Percentiles rank a stretch among this genome's conserved stretches.
Evolutionary conservation across 345 rosid genomes (phyloP).

Genomic region (Cochlearia excelsa): DNA sequence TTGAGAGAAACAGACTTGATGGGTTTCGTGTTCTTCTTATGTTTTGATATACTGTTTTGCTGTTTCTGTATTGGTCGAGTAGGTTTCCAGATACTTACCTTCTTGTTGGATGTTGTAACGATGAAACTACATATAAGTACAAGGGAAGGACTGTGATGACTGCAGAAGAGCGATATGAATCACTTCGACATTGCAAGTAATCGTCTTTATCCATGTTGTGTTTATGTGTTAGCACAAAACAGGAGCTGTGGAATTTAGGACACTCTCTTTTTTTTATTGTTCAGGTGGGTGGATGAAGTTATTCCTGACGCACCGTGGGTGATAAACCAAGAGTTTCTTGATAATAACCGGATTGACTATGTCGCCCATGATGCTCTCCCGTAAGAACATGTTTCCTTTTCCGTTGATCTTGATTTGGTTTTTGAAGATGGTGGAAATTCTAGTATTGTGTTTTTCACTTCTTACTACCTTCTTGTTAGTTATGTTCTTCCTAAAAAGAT

Average conservation of each 20-base stretch:
- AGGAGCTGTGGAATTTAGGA: neutral
- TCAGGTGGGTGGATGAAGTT: slow-evolving; percentile 97
- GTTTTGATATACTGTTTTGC: slow-evolving; percentile 1
- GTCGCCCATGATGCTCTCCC: slow-evolving; percentile 96
- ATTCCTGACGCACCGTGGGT: slow-evolving; percentile 95
- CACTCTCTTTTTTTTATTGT: neutral
- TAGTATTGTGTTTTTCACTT: neutral
- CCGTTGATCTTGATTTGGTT: neutral
- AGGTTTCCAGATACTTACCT: slow-evolving; percentile 81
- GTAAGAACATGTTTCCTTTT: slow-evolving; percentile 41
- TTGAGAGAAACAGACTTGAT: neutral
- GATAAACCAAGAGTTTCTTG: slow-evolving; percentile 76
- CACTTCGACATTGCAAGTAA: slow-evolving; percentile 97
- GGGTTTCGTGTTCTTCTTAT: slow-evolving; percentile 6
- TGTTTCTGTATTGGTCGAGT: slow-evolving; percentile 10
- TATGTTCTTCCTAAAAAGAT: neutral
- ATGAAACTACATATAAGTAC: slow-evolving; percentile 72
- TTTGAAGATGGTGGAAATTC: neutral
- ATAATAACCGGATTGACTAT: slow-evolving; percentile 64
- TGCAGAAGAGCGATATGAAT: slow-evolving; percentile 78
- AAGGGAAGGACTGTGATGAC: slow-evolving; percentile 95
- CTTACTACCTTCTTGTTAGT: slow-evolving; percentile 12
- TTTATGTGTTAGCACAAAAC: neutral
- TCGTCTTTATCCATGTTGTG: slow-evolving; percentile 1
- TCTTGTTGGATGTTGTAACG: slow-evolving; percentile 91